These are phyloP conservation scores for Xylaria nigripes DNA, from an alignment of 495 filamentous ascomycete genomes.

Conservation along the genomic window DNA sequence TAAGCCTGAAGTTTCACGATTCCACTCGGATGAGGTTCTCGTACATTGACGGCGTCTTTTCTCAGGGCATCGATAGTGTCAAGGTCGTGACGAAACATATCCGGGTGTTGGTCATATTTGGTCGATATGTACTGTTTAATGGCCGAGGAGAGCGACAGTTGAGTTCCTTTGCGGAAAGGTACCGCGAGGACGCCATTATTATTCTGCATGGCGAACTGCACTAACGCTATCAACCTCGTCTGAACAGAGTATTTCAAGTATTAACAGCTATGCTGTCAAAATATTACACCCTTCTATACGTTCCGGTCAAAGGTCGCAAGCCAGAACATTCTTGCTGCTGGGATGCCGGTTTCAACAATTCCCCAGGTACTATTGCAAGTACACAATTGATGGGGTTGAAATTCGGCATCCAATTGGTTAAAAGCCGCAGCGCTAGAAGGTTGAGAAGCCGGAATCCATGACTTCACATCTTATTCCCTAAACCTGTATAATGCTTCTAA, in stretches of 20 bases:
- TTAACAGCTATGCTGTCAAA: background rate
- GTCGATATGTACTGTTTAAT: constrained; percentile 94
- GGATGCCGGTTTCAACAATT: background rate
- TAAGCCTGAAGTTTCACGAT: constrained; percentile 80
- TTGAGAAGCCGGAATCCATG: background rate
- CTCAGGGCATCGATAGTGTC: constrained; percentile 77
- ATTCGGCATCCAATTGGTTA: background rate
- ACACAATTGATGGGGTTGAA: background rate
- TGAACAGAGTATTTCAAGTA: background rate
- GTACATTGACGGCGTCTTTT: constrained; percentile 72
- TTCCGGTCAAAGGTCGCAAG: background rate
- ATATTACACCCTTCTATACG: background rate
- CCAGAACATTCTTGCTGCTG: background rate
- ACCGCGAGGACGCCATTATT: constrained; percentile 46
- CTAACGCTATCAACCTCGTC: background rate
- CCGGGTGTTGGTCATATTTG: constrained; percentile 98
- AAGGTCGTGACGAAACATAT: constrained; percentile 91
- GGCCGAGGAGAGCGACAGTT: constrained; percentile 65
- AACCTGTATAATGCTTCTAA: too few relatives aligned
- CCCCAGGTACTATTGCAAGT: too few relatives aligned
- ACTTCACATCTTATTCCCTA: background rate
- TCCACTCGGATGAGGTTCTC: constrained; percentile 84
- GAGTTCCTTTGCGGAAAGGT: constrained; percentile 78
- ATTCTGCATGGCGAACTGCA: constrained; percentile 19
- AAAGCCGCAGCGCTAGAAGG: background rate